Percentiles rank a stretch among this genome's conserved stretches.
These are phyloP conservation scores for Myriosclerotinia duriaeana DNA, from an alignment of 2,329 filamentous ascomycete species.

Conservation along the genomic window DNA sequence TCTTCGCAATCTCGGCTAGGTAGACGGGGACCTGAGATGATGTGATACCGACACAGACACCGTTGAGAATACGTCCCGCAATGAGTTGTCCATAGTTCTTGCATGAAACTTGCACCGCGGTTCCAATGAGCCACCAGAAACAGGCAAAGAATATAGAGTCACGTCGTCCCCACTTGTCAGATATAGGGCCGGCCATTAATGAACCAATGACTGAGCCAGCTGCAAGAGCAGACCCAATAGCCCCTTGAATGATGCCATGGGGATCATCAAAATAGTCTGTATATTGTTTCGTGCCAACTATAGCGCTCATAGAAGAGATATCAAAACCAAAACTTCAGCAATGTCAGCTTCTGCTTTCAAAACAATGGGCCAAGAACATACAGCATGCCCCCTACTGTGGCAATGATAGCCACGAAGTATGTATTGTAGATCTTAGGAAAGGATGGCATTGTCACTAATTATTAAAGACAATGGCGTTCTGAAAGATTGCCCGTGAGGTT, in stretches of 20 bases:
- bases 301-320: slow-evolving; percentile 57
- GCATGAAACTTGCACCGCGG: slow-evolving; percentile 15
- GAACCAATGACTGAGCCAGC: slow-evolving; percentile 67
- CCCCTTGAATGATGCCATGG: slow-evolving; percentile 42
- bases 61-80: slow-evolving; percentile 59
- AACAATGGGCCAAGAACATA: background rate
- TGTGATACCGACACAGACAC: slow-evolving; percentile 63
- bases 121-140: slow-evolving; percentile 22
- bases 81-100: slow-evolving; percentile 49
- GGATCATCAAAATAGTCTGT: slow-evolving; percentile 49
- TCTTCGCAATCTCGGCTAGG: slow-evolving; percentile 62
- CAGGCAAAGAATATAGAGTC: slow-evolving; percentile 40
- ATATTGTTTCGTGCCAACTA: slow-evolving; percentile 51
- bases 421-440: slow-evolving; percentile 30
- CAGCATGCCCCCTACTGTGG: slow-evolving; percentile 27
- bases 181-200: slow-evolving; percentile 56
- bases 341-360: background rate
- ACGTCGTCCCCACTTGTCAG: slow-evolving; percentile 54
- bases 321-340: slow-evolving; percentile 46
- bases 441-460: slow-evolving; percentile 13
- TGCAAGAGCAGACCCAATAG: slow-evolving; percentile 58
- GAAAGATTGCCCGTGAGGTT: background rate
- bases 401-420: slow-evolving; percentile 29
- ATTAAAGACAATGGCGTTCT: slow-evolving; percentile 23
- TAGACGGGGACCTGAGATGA: slow-evolving; percentile 66